Percentiles rank a stretch among this genome's conserved stretches.
Conservation (phyloP, 371 early-diverging fungal species). For the Smittium mucronatum region DNA sequence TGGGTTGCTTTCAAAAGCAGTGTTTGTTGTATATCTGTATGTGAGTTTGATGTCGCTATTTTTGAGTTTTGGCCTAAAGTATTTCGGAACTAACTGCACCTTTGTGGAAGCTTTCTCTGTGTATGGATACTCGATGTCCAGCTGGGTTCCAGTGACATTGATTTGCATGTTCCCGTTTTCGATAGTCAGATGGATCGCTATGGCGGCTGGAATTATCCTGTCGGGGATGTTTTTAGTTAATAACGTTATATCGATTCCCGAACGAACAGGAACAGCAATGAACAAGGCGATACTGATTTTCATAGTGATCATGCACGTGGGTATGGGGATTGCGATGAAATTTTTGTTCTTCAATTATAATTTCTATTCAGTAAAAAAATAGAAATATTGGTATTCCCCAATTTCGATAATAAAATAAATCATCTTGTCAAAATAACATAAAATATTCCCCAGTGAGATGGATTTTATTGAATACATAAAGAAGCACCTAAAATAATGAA, state of each 20-base stretch:
- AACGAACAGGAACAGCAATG: conserved; percentile 28
- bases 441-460: background rate
- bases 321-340: conserved; percentile 65
- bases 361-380: background rate
- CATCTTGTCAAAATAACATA: background rate
- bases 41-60: conserved; percentile 52
- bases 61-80: conserved; percentile 71
- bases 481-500: conserved; percentile 32
- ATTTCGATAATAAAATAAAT: too few relatives aligned
- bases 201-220: background rate
- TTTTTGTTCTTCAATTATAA: conserved; percentile 52
- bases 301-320: conserved; percentile 51
- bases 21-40: conserved; percentile 67
- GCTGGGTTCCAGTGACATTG: conserved; percentile 88
- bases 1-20: conserved; percentile 62
- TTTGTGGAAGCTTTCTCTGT: conserved; percentile 72
- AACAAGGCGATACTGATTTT: conserved; percentile 44
- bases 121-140: conserved; percentile 81
- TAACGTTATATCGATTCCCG: conserved; percentile 27
- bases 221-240: conserved; percentile 22
- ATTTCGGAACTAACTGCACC: conserved; percentile 64
- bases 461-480: background rate
- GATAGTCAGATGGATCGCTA: conserved; percentile 8
- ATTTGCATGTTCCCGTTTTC: conserved; percentile 17
- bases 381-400: background rate